Evolutionary conservation across 768 basidiomycete genomes (phyloP).

Genomic region (Tulasnella sp.): DNA sequence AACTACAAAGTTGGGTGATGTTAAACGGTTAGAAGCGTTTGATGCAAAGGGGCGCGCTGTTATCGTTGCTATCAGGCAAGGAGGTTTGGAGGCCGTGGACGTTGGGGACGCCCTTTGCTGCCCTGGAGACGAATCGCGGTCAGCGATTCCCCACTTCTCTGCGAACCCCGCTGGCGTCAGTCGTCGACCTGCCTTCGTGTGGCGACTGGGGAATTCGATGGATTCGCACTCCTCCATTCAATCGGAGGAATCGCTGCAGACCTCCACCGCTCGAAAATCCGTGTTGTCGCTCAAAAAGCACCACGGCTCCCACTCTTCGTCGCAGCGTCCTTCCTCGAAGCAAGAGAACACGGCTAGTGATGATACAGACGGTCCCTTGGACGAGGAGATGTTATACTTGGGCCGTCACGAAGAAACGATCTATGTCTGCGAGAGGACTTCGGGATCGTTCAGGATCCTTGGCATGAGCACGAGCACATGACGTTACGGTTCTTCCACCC

Average conservation of each 20-base stretch:
- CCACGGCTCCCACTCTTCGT: too few relatives aligned
- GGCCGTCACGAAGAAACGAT: slow-evolving; percentile 65
- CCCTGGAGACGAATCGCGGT: slow-evolving; percentile 71
- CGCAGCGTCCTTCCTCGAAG: too few relatives aligned
- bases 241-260: too few relatives aligned
- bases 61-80: slow-evolving; percentile 74
- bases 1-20: slow-evolving; percentile 52
- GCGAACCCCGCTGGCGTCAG: slow-evolving; percentile 49
- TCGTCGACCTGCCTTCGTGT: slow-evolving; percentile 62
- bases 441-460: slow-evolving; percentile 63
- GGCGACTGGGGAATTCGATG: slow-evolving; percentile 70
- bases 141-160: slow-evolving; percentile 54
- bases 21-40: slow-evolving; percentile 73
- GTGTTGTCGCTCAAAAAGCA: too few relatives aligned
- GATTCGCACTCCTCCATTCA: too few relatives aligned
- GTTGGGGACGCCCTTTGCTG: slow-evolving; percentile 64
- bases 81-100: slow-evolving; percentile 71
- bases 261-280: too few relatives aligned
- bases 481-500: too few relatives aligned
- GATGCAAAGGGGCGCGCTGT: slow-evolving; percentile 62
- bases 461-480: too few relatives aligned
- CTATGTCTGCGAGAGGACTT: slow-evolving; percentile 69
- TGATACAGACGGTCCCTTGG: too few relatives aligned
- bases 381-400: slow-evolving; percentile 74
- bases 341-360: too few relatives aligned